These are phyloP conservation scores for Tylopilus sp. DNA, from an alignment of 1,284 basidiomycete genomes.

Conservation along the genomic window DNA sequence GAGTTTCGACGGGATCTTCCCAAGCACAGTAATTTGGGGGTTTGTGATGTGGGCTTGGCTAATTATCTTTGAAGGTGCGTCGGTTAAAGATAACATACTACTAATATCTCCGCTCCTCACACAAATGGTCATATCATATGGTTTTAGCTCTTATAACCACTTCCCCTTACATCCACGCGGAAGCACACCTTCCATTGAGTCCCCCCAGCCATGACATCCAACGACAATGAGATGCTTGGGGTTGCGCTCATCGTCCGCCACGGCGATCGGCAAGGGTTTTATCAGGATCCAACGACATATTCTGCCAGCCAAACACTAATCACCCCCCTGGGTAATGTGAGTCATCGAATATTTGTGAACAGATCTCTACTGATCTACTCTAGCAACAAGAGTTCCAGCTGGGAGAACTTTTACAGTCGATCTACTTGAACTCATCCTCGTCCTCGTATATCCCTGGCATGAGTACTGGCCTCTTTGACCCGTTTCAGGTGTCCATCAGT, in stretches of 20 bases:
- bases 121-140: neutral
- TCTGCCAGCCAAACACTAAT: conserved; percentile 71
- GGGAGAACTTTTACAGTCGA: conserved; percentile 68
- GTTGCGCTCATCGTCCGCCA: conserved; percentile 72
- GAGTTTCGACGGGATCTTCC: neutral
- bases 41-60: neutral
- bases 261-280: conserved; percentile 72
- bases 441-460: conserved; percentile 70
- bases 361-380: conserved; percentile 8
- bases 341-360: conserved; percentile 17
- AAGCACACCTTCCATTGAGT: neutral
- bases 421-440: conserved; percentile 72
- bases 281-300: conserved; percentile 76
- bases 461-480: conserved; percentile 59
- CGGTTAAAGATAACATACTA: neutral
- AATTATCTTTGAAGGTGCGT: conserved; percentile 1
- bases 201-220: conserved; percentile 27
- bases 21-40: neutral
- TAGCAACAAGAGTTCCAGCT: conserved; percentile 71
- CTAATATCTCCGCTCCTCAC: neutral
- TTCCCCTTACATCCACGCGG: neutral
- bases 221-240: conserved; percentile 53
- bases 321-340: conserved; percentile 82
- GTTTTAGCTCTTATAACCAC: conserved; percentile 5
- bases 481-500: conserved; percentile 56